Percentiles rank a stretch among this genome's conserved stretches.
Evolutionary conservation across 345 rosid species (phyloP).

Genomic region (Eucalyptus erythrocorys): DNA sequence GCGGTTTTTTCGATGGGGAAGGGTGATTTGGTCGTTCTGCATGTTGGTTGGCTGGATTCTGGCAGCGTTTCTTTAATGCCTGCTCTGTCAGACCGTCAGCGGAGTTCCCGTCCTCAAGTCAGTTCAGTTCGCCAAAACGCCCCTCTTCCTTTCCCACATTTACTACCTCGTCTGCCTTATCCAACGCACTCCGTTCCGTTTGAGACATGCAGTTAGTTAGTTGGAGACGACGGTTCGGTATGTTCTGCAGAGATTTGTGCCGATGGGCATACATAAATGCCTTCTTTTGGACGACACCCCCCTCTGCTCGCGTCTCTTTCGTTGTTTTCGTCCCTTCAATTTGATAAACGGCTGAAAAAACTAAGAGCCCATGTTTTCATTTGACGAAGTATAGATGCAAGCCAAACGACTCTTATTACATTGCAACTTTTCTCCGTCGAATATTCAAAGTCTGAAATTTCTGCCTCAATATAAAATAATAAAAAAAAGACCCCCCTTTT

Average conservation of each 20-base stretch:
- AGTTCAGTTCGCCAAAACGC: neutral
- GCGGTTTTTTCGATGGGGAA: neutral
- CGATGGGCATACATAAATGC: neutral
- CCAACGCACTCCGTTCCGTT: neutral
- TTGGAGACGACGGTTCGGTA: neutral
- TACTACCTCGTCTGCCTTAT: neutral
- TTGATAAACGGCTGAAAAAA: neutral
- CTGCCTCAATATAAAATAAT: neutral
- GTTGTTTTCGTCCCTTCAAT: neutral
- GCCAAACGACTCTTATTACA: neutral
- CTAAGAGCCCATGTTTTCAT: neutral
- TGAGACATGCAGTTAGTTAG: neutral
- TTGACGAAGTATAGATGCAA: neutral
- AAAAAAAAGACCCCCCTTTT: neutral
- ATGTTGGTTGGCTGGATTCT: neutral
- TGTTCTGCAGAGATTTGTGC: neutral
- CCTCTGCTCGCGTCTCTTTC: neutral
- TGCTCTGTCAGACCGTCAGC: neutral
- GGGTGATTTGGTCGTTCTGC: neutral
- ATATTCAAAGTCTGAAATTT: neutral
- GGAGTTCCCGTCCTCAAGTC: neutral
- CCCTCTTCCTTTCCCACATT: neutral
- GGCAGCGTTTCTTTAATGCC: neutral
- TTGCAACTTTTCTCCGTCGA: neutral
- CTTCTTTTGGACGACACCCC: neutral